These are phyloP conservation scores for Lactarius trivialis DNA, from an alignment of 768 basidiomycete genomes.

Conservation along the genomic window DNA sequence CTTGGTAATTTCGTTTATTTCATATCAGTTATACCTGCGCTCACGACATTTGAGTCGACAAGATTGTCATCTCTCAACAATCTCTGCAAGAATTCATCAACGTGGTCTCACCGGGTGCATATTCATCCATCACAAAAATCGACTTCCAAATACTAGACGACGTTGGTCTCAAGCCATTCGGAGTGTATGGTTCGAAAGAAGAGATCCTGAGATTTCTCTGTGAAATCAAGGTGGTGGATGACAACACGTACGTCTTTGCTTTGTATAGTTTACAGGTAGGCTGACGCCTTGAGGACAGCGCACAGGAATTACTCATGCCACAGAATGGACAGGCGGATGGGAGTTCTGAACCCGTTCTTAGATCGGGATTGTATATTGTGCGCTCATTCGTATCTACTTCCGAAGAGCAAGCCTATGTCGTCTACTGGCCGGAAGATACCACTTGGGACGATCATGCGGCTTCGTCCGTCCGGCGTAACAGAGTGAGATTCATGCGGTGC, in stretches of 20 bases:
- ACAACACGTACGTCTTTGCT: slow-evolving; percentile 33
- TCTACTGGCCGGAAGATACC: slow-evolving; percentile 57
- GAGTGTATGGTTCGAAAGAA: slow-evolving; percentile 50
- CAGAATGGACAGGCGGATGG: too few relatives aligned
- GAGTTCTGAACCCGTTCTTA: slow-evolving; percentile 25
- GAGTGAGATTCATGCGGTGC: slow-evolving; percentile 59
- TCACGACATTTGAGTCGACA: slow-evolving; percentile 42
- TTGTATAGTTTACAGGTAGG: not conserved
- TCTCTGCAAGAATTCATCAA: slow-evolving; percentile 46
- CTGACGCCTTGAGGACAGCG: not conserved
- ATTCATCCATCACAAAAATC: slow-evolving; percentile 46
- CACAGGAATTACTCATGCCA: too few relatives aligned
- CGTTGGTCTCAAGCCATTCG: slow-evolving; percentile 42
- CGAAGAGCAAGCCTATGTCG: slow-evolving; percentile 36
- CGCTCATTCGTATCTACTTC: slow-evolving; percentile 18
- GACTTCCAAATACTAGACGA: slow-evolving; percentile 49
- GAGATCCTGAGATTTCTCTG: slow-evolving; percentile 44
- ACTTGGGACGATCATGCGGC: slow-evolving; percentile 51
- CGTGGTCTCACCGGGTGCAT: slow-evolving; percentile 44
- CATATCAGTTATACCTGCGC: not conserved
- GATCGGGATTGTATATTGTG: slow-evolving; percentile 47
- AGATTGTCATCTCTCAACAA: slow-evolving; percentile 52
- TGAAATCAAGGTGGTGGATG: slow-evolving; percentile 33
- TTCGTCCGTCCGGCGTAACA: slow-evolving; percentile 43
- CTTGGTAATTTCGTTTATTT: slow-evolving; percentile 35